Base-by-base conservation (phyloP, 352 stramenopile species). In the Globisporangium cylindrosporum region DNA sequence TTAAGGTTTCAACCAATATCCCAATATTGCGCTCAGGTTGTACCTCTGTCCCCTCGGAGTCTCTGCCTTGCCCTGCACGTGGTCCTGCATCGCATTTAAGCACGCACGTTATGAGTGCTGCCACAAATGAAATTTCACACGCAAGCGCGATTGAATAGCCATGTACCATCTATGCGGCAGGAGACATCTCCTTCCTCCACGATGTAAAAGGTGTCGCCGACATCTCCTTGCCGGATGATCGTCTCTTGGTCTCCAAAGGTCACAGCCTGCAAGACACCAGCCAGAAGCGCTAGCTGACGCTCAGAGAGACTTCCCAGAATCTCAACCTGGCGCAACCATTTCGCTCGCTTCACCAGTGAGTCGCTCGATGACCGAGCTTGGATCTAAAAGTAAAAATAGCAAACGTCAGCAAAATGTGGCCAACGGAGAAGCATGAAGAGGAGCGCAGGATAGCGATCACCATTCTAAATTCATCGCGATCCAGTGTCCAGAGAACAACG, bases 381-480 rank as follows among this genome's bases (percentile, higher is more conserved):
- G 32, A 93, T 78, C 78, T 86, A 63, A 32, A 59, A 56, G 15
- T 49, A 10, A 65, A 62, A 51, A 2, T 55, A 12, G 29, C 7
- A 64, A 3, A 4, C 22, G 14, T 55, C 9, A 58, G 38, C 3
- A 24, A 56, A 7, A 3, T 25, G 4, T 2, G 7, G 18, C 38
- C 38, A n/a, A 49, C 18, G 15, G 4, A 49, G 41, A 49, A 22
- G 1, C 15, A 22, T 49, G 18, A 15, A 48, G 14, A 48, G 4
- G 15, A 49, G 4, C 15, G 41, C 41, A 49, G 41, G 41, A 49
- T 49, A 49, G 41, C n/a, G 27, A 49, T 41, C 53, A 86, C 78
- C 76, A 83, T 87, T 54, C 86, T 78, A 70, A 98, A 98, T 59
- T 96, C 87, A 27, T 91, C 87, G 62, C 93, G 86, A 64, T 97